These are phyloP conservation scores for Alternaria sp. DNA, from an alignment of 2,329 filamentous ascomycete genomes.

Conservation along the genomic window DNA sequence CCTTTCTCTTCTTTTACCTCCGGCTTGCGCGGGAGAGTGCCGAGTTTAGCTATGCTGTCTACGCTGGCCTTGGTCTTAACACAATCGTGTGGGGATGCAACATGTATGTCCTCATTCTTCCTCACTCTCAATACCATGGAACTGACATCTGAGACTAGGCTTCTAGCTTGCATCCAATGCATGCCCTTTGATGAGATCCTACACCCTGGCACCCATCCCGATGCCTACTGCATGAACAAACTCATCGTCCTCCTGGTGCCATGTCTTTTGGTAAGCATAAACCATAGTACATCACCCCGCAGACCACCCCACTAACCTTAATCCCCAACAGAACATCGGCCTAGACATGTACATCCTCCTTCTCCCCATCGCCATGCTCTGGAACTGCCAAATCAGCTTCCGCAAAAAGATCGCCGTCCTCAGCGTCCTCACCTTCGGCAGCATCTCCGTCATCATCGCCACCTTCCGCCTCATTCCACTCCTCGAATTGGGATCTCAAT, in stretches of 20 bases:
- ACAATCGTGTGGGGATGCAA: conserved; percentile 31
- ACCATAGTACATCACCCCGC: background rate
- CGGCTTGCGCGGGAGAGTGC: conserved; percentile 28
- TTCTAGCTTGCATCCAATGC: conserved; percentile 41
- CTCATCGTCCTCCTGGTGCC: conserved; percentile 37
- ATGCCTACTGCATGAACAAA: conserved; percentile 33
- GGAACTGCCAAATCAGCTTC: conserved; percentile 23
- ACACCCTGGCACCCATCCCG: conserved; percentile 31
- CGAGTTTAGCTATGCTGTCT: conserved; percentile 31
- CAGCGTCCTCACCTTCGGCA: conserved; percentile 38
- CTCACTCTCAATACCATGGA: background rate
- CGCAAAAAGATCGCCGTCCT: conserved; percentile 29
- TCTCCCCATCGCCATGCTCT: conserved; percentile 26
- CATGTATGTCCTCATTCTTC: conserved; percentile 17
- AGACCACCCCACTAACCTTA: background rate
- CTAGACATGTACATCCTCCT: conserved; percentile 31
- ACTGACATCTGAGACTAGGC: conserved; percentile 1
- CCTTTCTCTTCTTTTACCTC: conserved; percentile 46
- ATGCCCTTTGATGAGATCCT: conserved; percentile 38
- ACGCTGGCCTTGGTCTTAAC: conserved; percentile 33
- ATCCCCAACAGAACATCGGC: conserved; percentile 20
- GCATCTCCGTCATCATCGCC: conserved; percentile 30
- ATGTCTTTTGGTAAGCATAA: conserved; percentile 21
- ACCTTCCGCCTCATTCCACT: conserved; percentile 27
- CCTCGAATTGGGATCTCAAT: conserved; percentile 20